phyloP scores from a whole-genome alignment of 1,284 basidiomycete species.

The Amylostereum areolatum region DNA sequence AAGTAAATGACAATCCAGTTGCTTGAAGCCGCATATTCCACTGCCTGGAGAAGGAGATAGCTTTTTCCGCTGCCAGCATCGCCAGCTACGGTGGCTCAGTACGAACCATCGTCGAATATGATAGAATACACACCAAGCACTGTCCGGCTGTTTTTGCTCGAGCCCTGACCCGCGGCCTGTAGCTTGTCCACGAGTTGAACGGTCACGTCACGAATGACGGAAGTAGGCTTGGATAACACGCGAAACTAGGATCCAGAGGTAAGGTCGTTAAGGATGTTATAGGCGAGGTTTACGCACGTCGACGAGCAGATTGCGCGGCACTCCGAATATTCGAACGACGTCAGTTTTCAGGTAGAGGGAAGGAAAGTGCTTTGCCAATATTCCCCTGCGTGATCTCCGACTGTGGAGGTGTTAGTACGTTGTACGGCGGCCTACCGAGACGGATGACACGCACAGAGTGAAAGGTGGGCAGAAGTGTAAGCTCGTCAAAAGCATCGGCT shows the following conservation, averaged over 20 bases:
- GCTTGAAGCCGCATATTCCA: slow-evolving; percentile 64
- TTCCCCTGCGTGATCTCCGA: slow-evolving; percentile 28
- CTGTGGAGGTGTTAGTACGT: slow-evolving; percentile 17
- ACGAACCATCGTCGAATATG: background rate
- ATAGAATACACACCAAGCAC: slow-evolving; percentile 52
- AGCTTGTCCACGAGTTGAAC: slow-evolving; percentile 45
- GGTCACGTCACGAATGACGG: slow-evolving; percentile 63
- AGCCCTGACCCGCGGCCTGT: slow-evolving; percentile 34
- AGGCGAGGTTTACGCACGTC: slow-evolving; percentile 43
- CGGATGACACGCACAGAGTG: slow-evolving; percentile 28
- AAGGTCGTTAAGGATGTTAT: background rate
- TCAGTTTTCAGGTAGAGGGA: slow-evolving; percentile 39
- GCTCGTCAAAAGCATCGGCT: slow-evolving; percentile 18
- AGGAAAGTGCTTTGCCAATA: slow-evolving; percentile 36
- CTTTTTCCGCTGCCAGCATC: slow-evolving; percentile 80
- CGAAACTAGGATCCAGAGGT: slow-evolving; percentile 43
- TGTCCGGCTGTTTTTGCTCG: slow-evolving; percentile 43
- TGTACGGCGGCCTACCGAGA: background rate
- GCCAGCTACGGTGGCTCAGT: slow-evolving; percentile 50
- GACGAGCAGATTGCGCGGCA: slow-evolving; percentile 57
- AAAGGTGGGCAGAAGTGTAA: slow-evolving; percentile 31
- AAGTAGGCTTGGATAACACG: slow-evolving; percentile 55
- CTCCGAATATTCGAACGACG: slow-evolving; percentile 53
- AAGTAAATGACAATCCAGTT: slow-evolving; percentile 88
- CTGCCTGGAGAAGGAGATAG: slow-evolving; percentile 74